phyloP scores from a whole-genome alignment of 257 asterid genomes.

The Solanum clarkiae region DNA sequence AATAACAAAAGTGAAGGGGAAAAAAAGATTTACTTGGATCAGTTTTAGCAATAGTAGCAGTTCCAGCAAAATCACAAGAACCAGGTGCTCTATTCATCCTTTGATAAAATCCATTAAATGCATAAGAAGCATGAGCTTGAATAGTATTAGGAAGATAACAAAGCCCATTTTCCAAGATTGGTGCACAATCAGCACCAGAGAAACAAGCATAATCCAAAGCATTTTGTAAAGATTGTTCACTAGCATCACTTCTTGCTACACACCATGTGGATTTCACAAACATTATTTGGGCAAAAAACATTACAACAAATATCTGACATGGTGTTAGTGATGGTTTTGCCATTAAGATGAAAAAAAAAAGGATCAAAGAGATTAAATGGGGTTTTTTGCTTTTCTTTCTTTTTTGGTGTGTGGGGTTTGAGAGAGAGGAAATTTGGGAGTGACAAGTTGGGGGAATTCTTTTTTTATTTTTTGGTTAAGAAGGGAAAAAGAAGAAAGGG shows the following conservation, averaged over 20 bases:
- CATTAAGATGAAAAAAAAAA: not conserved
- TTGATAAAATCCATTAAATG: conserved; percentile 72
- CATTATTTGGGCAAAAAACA: not conserved
- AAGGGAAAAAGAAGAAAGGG: not conserved
- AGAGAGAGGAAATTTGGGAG: not conserved
- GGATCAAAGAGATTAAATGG: not conserved
- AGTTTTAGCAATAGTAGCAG: conserved; percentile 66
- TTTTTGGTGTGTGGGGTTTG: not conserved
- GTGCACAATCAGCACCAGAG: conserved; percentile 71
- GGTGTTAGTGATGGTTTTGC: conserved; percentile 7
- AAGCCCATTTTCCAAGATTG: conserved; percentile 47
- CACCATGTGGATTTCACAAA: conserved; percentile 55
- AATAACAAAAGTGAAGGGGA: not conserved
- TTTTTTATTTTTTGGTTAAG: not conserved
- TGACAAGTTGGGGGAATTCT: not conserved
- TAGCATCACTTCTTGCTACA: conserved; percentile 71
- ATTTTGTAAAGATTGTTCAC: conserved; percentile 42
- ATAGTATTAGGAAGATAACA: conserved; percentile 76
- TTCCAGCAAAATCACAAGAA: conserved; percentile 60
- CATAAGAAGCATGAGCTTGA: conserved; percentile 85
- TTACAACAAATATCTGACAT: not conserved
- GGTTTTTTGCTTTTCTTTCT: not conserved
- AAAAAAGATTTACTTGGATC: conserved; percentile 52
- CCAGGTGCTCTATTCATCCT: conserved; percentile 60
- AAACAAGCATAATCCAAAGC: conserved; percentile 77